phyloP scores from a whole-genome alignment of 106 monocot species.

The Triglochin maritima region DNA sequence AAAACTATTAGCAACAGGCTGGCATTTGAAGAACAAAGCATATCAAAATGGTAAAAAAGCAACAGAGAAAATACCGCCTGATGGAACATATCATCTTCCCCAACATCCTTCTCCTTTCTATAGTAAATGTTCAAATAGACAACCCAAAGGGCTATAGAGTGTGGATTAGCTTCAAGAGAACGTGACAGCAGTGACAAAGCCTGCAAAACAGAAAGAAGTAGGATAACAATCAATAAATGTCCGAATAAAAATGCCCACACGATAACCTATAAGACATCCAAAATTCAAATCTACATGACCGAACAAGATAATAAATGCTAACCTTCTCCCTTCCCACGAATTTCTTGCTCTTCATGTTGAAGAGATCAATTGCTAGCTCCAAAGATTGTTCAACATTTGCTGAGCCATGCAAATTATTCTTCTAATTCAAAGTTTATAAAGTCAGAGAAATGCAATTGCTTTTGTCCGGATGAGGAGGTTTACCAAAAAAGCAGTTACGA shows the following conservation, averaged over 20 bases:
- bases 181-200: conserved; percentile 54
- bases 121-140: conserved; percentile 85
- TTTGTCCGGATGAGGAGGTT: not conserved
- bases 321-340: conserved; percentile 49
- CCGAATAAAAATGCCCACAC: not conserved
- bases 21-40: too few species aligned
- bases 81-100: conserved; percentile 84
- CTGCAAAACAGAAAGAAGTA: conserved; percentile 21
- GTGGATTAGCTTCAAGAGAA: conserved; percentile 64
- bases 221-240: conserved; percentile 6
- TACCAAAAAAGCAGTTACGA: not conserved
- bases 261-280: not conserved
- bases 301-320: conserved; percentile 1
- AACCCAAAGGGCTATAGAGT: conserved; percentile 49
- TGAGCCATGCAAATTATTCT: conserved; percentile 14
- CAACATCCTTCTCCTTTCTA: conserved; percentile 47
- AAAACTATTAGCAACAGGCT: too few species aligned
- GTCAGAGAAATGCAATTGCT: not conserved
- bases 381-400: conserved; percentile 60
- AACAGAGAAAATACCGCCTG: conserved; percentile 44
- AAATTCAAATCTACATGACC: not conserved
- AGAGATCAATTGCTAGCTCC: conserved; percentile 56
- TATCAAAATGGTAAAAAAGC: too few species aligned
- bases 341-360: conserved; percentile 26
- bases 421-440: conserved; percentile 5